A percentile compares a stretch with the other conserved stretches of the same genome.
Conservation (phyloP, 1,284 basidiomycete species). For the Coniferiporia sulphurascens region DNA sequence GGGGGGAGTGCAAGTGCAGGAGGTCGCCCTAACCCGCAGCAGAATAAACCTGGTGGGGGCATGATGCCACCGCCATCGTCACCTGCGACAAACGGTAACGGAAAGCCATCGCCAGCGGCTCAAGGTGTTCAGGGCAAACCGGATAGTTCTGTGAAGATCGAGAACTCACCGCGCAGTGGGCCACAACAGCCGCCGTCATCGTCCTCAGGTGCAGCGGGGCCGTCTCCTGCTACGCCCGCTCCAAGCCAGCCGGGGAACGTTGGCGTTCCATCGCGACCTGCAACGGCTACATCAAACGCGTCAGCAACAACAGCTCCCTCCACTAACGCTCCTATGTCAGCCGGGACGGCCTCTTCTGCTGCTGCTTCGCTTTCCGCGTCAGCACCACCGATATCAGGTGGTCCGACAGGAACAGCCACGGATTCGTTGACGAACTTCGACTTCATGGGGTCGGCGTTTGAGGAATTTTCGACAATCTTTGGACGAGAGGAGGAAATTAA, state of each 20-base stretch:
- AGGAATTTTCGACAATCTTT: constrained; percentile 18
- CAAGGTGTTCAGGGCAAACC: background rate
- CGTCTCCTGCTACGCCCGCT: constrained; percentile 8
- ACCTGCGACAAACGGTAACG: constrained; percentile 6
- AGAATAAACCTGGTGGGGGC: constrained; percentile 5
- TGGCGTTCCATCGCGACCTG: constrained; percentile 8
- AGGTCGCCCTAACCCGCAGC: background rate
- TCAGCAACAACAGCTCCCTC: background rate
- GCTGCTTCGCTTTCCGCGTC: background rate
- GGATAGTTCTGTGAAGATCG: background rate
- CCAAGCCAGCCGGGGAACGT: background rate
- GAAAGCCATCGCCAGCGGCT: background rate
- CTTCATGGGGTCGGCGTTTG: constrained; percentile 14
- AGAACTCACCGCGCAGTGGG: constrained; percentile 10
- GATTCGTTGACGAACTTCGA: constrained; percentile 3
- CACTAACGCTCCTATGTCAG: no score
- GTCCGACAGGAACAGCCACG: background rate
- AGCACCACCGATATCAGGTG: constrained; percentile 5
- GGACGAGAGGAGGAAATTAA: constrained; percentile 3
- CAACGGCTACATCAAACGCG: constrained; percentile 12
- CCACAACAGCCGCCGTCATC: background rate
- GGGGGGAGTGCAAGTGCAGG: background rate
- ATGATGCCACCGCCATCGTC: constrained; percentile 15
- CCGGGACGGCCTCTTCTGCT: no score
- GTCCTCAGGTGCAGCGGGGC: constrained; percentile 4